These are phyloP conservation scores for Grosmannia serpens DNA, from an alignment of 2,329 filamentous ascomycete genomes.

Conservation along the genomic window DNA sequence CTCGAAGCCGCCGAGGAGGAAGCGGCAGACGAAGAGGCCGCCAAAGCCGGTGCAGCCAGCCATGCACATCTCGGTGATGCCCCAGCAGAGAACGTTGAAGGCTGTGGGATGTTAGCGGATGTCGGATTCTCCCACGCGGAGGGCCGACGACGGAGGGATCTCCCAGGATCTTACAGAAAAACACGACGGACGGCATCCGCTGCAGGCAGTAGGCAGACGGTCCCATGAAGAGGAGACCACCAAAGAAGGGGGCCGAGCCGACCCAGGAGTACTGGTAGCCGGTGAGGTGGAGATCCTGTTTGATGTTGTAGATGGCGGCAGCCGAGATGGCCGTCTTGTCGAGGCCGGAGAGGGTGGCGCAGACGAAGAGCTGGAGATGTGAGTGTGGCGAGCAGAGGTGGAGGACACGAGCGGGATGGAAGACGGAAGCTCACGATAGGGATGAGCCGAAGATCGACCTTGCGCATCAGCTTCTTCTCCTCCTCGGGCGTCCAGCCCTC, in stretches of 20 bases:
- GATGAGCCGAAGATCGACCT: constrained; percentile 12
- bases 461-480: constrained; percentile 8
- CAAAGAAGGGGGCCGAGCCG: constrained; percentile 13
- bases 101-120: neutral
- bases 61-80: constrained; percentile 12
- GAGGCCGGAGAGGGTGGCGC: constrained; percentile 9
- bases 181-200: constrained; percentile 8
- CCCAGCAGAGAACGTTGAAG: constrained; percentile 14
- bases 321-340: constrained; percentile 16
- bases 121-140: too few relatives aligned
- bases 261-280: constrained; percentile 18
- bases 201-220: constrained; percentile 15
- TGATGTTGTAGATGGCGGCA: constrained; percentile 16
- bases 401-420: constrained; percentile 10
- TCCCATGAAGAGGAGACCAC: constrained; percentile 14
- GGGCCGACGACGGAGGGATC: too few relatives aligned
- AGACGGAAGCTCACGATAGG: constrained; percentile 13
- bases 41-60: constrained; percentile 13
- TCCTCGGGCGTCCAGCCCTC: constrained; percentile 12
- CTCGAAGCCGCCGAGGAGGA: constrained; percentile 14
- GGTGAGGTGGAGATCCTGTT: constrained; percentile 12
- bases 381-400: neutral
- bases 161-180: constrained; percentile 1
- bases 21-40: constrained; percentile 13
- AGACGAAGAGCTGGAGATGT: neutral